Conservation (phyloP, 257 asterid genomes). For the Ilex aquifolium region DNA sequence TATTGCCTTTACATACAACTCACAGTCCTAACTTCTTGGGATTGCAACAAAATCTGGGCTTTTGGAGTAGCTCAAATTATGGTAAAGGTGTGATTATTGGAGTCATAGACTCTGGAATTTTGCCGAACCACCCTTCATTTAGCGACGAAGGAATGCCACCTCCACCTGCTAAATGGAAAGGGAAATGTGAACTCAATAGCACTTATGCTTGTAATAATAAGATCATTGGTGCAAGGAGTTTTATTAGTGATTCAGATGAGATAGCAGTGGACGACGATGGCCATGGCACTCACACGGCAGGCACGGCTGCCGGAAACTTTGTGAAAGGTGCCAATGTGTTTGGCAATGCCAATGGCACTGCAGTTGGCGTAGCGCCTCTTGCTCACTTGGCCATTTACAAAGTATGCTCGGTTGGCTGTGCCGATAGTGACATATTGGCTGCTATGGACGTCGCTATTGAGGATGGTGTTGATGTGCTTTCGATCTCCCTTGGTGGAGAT, state of each 20-base stretch:
- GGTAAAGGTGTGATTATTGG: constrained; percentile 51
- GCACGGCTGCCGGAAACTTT: constrained; percentile 52
- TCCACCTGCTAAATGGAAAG: constrained; percentile 48
- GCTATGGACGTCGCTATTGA: constrained; percentile 44
- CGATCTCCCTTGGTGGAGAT: constrained; percentile 24
- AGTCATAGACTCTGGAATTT: constrained; percentile 35
- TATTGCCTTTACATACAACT: constrained; percentile 34
- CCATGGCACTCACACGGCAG: constrained; percentile 48
- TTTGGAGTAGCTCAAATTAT: constrained; percentile 43
- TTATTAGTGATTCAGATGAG: background rate
- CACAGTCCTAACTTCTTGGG: constrained; percentile 44
- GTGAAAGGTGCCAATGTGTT: constrained; percentile 35
- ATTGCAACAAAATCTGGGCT: constrained; percentile 32
- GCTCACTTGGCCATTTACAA: constrained; percentile 55
- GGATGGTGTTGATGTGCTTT: constrained; percentile 38
- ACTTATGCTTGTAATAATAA: constrained; percentile 32
- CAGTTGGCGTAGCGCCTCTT: constrained; percentile 48
- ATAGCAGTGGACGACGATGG: constrained; percentile 25
- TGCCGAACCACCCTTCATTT: constrained; percentile 43
- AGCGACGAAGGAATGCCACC: constrained; percentile 41
- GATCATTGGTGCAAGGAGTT: constrained; percentile 43
- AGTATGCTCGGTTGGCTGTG: constrained; percentile 22
- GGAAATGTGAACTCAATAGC: constrained; percentile 27
- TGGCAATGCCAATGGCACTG: constrained; percentile 47
- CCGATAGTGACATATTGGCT: constrained; percentile 29